Conservation (phyloP, 345 rosid genomes). For the Noccaea caerulescens region DNA sequence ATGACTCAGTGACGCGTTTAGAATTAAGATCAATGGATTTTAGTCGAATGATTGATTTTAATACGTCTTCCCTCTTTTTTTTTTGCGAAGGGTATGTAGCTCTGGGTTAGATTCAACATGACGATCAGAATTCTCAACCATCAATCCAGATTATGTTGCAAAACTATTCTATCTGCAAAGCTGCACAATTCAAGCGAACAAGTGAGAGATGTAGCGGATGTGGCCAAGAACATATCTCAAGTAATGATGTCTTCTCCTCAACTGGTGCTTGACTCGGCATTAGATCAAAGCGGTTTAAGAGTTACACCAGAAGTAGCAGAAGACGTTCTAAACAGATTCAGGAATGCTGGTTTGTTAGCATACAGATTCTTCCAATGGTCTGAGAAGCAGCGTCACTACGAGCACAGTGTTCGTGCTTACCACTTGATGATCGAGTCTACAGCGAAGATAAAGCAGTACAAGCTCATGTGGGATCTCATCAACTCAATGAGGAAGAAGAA, state of each 20-base stretch:
- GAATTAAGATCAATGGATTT: not conserved
- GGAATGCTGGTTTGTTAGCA: conserved; percentile 86
- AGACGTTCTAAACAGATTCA: conserved; percentile 62
- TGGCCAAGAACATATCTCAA: conserved; percentile 54
- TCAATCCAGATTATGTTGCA: conserved; percentile 27
- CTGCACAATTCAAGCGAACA: conserved; percentile 48
- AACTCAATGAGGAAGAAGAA: conserved; percentile 72
- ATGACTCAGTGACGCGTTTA: conserved; percentile 31
- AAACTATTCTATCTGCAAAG: conserved; percentile 43
- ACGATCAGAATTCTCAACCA: conserved; percentile 31
- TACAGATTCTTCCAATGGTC: conserved; percentile 90
- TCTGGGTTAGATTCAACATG: conserved; percentile 10
- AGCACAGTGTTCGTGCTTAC: conserved; percentile 68
- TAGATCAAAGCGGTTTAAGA: conserved; percentile 66
- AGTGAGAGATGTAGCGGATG: conserved; percentile 48
- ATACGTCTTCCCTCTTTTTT: not conserved
- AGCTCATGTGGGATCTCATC: conserved; percentile 87
- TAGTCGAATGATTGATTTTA: not conserved
- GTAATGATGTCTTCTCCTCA: conserved; percentile 71
- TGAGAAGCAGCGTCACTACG: conserved; percentile 77
- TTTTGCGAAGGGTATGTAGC: conserved; percentile 25
- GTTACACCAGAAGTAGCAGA: conserved; percentile 67
- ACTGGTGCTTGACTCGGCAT: conserved; percentile 65
- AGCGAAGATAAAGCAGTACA: conserved; percentile 84
- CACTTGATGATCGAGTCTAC: conserved; percentile 74